Evolutionary conservation across 108 stramenopile species (phyloP).

Genomic region (Hondaea fermentalgiana): DNA sequence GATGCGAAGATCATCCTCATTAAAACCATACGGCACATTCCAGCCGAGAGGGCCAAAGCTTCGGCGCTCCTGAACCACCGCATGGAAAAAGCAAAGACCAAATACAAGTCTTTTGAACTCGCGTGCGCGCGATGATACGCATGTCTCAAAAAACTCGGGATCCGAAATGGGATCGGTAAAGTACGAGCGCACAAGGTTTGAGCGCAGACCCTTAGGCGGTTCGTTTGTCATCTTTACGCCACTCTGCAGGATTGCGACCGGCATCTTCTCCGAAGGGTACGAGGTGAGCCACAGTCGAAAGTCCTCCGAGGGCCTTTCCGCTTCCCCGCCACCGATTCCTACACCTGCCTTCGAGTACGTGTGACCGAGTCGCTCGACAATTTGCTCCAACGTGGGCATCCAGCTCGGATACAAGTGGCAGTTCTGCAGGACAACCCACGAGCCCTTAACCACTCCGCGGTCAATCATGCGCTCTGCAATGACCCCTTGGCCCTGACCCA

Average conservation of each 20-base stretch:
- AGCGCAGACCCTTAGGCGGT: constrained; percentile 58
- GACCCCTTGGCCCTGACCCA: constrained; percentile 54
- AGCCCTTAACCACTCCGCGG: constrained; percentile 36
- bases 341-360: not conserved
- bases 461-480: constrained; percentile 32
- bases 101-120: constrained; percentile 56
- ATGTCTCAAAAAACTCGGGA: constrained; percentile 35
- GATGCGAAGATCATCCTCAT: constrained; percentile 49
- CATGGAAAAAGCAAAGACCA: constrained; percentile 61
- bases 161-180: constrained; percentile 17
- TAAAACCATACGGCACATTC: constrained; percentile 63
- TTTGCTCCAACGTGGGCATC: constrained; percentile 55
- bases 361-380: constrained; percentile 44
- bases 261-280: constrained; percentile 51
- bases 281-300: constrained; percentile 60
- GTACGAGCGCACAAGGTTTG: constrained; percentile 46
- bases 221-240: constrained; percentile 64
- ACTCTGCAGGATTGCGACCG: constrained; percentile 55
- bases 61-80: constrained; percentile 44
- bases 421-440: constrained; percentile 61
- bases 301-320: constrained; percentile 33
- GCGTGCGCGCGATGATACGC: not conserved
- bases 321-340: not conserved
- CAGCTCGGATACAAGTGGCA: constrained; percentile 56
- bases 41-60: constrained; percentile 60